phyloP scores from a whole-genome alignment of 1,139 yeast genomes.

The Blastobotrys serpentis region DNA sequence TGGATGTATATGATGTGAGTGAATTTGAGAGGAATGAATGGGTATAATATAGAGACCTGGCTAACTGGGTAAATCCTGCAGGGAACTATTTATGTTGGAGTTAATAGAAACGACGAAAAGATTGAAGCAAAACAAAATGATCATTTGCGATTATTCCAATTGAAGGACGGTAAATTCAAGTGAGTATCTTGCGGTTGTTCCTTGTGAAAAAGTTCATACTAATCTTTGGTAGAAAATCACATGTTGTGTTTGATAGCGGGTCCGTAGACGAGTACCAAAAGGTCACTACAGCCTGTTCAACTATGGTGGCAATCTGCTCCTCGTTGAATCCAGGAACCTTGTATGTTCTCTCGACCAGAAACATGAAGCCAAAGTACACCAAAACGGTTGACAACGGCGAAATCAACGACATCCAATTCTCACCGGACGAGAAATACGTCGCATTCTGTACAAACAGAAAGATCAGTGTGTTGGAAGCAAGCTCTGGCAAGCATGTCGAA shows the following conservation, averaged over 20 bases:
- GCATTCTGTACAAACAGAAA: conserved; percentile 26
- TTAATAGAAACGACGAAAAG: conserved; percentile 62
- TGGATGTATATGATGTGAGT: conserved; percentile 28
- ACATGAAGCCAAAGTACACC: conserved; percentile 13
- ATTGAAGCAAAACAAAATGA: conserved; percentile 64
- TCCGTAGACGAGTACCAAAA: conserved; percentile 33
- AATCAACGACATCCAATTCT: conserved; percentile 28
- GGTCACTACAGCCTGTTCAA: conserved; percentile 25
- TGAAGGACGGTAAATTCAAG: conserved; percentile 31
- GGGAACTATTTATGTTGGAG: conserved; percentile 62
- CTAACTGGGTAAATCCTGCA: conserved; percentile 9
- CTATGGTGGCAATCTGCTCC: conserved; percentile 28
- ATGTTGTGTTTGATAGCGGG: conserved; percentile 20
- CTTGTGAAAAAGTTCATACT: conserved; percentile 16
- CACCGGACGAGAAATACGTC: conserved; percentile 27
- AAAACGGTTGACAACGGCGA: conserved; percentile 13
- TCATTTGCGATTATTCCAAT: conserved; percentile 66
- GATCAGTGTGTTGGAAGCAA: conserved; percentile 26
- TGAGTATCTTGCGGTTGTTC: conserved; percentile 5
- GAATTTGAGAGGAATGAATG: conserved; percentile 21
- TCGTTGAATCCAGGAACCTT: conserved; percentile 25
- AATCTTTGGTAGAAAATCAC: conserved; percentile 12
- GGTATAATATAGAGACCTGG: neutral
- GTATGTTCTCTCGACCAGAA: conserved; percentile 21
- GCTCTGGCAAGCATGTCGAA: conserved; percentile 26